Evolutionary conservation across 345 rosid genomes (phyloP).

Genomic region (Ailanthus altissimus): DNA sequence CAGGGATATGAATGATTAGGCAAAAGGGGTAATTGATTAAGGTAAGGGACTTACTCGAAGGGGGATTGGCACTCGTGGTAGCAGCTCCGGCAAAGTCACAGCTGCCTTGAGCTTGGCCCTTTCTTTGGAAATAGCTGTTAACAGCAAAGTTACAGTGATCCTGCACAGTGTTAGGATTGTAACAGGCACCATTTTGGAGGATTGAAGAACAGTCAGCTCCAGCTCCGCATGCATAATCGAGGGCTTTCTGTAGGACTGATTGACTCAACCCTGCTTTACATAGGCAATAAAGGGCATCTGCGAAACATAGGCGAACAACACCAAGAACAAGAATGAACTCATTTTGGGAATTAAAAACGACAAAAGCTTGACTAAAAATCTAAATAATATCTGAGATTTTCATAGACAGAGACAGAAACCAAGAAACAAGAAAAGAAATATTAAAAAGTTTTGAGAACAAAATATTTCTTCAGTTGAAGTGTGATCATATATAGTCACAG

Average conservation of each 20-base stretch:
- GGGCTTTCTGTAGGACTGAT: slow-evolving; percentile 52
- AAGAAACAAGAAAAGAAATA: too few relatives aligned
- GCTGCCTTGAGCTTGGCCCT: slow-evolving; percentile 52
- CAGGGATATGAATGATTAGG: neutral
- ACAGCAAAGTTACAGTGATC: slow-evolving; percentile 90
- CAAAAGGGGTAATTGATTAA: neutral
- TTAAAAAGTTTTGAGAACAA: too few relatives aligned
- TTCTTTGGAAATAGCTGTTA: slow-evolving; percentile 79
- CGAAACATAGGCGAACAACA: neutral
- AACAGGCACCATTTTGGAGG: slow-evolving; percentile 71
- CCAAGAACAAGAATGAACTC: neutral
- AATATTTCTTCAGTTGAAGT: neutral
- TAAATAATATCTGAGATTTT: too few relatives aligned
- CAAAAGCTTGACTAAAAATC: too few relatives aligned
- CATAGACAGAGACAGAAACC: too few relatives aligned
- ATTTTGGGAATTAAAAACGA: too few relatives aligned
- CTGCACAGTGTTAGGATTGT: slow-evolving; percentile 75
- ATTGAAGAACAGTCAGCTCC: slow-evolving; percentile 68
- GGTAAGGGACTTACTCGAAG: slow-evolving; percentile 40
- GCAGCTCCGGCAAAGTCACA: slow-evolving; percentile 86
- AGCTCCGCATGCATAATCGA: slow-evolving; percentile 94
- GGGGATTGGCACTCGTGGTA: slow-evolving; percentile 34
- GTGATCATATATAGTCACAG: neutral
- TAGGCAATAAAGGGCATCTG: slow-evolving; percentile 69
- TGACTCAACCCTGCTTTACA: slow-evolving; percentile 74